Evolutionary conservation across 1,284 basidiomycete species (phyloP), one percentile per base, ranked within the genome.

Genomic region (Neolentinus lepideus): DNA sequence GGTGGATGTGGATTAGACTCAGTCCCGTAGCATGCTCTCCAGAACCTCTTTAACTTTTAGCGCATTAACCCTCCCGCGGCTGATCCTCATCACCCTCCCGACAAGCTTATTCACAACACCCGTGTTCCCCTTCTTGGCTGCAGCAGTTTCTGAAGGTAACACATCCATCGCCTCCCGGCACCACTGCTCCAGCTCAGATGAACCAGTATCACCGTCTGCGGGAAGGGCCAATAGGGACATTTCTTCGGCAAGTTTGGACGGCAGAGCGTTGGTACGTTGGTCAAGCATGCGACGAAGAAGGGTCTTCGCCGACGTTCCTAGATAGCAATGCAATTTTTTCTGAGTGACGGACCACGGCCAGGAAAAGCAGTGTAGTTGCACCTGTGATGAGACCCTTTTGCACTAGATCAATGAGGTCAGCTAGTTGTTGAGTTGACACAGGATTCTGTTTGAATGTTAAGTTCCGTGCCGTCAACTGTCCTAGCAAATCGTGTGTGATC

Each of bases 91-190:
- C 22, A 96, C 90, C 66, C 83, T 79, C 0, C 96, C 96, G 6
- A 98, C 80, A 31, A 99, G 78, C 59, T 90, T 87, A 74, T 93
- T 93, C 43, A 98, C 66, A 1, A 95, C 94, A 59, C 90, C 93
- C 27, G 74, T 70, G 57, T 92, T 89, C 0, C 96, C 94, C 36
- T 76, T 74, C 16, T 80, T 78, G 21, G 92, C 80, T 21, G 84
- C 85, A 4, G 78, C 78, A 0, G 81, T 85, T 64, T 95, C 92
- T 48, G 78, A 72, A 0, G 92, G 90, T 51, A 93, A 72, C 6
- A 77, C 80, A 4, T 69, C 67, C 19, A 97, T 84, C 0, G 86
- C 89, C 6, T 80, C 71, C 52, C 69, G 61, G 65, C 92, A 93
- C 55, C 89, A 69, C 0, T 62, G 63, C 36, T 74, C 69, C 36